Evolutionary conservation across 768 basidiomycete genomes (phyloP), one percentile per base, ranked within the genome.

Genomic region (Hemileccinum rubropunctum): DNA sequence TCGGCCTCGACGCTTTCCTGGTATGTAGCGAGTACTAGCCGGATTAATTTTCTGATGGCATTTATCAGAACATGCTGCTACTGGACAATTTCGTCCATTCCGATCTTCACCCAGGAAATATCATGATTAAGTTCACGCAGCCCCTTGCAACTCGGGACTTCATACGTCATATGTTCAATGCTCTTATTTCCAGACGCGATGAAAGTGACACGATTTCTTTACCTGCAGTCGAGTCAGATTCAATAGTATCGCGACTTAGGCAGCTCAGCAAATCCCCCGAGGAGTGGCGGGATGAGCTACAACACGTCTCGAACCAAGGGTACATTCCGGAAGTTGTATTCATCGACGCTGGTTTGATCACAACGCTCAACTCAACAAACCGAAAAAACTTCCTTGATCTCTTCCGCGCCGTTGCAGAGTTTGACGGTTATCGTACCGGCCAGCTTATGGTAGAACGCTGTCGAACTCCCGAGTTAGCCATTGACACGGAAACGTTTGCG

Each of bases 21-120:
- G 94, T 92, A 62, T 57, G 88, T 71, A 40, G 44, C 32, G 38
- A 15, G 45, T 36, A 13, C 35, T 45, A 27, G 18, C 4, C 27
- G 28, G 4, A 10, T 36, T 54, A 46, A 42, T 52, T 32, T 37
- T 45, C 34, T 48, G 7, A 54, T 32, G 17, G 8, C 20, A 15
- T 27, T 32, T 32, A 18, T 15, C 59, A 98, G 92, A 93, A 98
- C 71, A 99, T 99, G 97, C 82, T 99, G 17, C 75, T 99, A 1
- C 75, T 99, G 39, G 97, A 99, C 69, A 98, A 99, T 69, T 99
- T 97, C 69, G 93, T 95, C 10, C 97, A 98, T 66, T 78, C 89
- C 4, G 91, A 92, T 63, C 79, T 92, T 18, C 91, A 91, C 65
- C 88, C 91, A 3, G 95, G 95, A 27, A 98, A 98, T 66, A 95